Base-by-base conservation (phyloP, 2,329 filamentous ascomycete genomes). In the Metarhizium rileyi region DNA sequence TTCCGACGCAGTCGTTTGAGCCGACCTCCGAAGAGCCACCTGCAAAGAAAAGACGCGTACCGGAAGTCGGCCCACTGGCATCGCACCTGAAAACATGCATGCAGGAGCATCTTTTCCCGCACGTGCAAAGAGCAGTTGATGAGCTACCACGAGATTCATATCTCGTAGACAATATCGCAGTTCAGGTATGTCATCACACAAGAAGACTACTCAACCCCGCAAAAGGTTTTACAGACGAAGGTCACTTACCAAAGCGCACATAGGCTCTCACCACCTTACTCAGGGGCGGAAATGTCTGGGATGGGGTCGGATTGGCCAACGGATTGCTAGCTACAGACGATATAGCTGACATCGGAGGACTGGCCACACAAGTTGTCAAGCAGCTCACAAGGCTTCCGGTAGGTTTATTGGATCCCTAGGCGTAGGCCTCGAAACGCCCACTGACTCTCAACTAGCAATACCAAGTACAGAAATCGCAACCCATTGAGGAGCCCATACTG, bases 101-200 rank as follows among this genome's bases (percentile, higher is more conserved):
- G 8, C 55, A 53, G 22, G 48, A 53, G 1, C 64, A 67, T 33
- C 59, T 70, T 2, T 50, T 66, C 4, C 67, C 68, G 1, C 59
- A 63, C 25, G 58, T 70, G 14, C 54, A 57, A 48, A 47, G 48
- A 12, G 59, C 57, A 0, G 47, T 68, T 14, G 28, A 52, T 2
- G 27, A 52, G n/a, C 46, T 71, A 1, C 53, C 62, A 1, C 23
- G 27, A 2, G 53, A 53, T 1, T 44, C 51, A 30, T 64, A 62
- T 12, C 55, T 55, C 6, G 43, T 60, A 8, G 48, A 63, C 14
- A 55, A 59, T 2, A 61, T 70, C 26, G 60, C 62, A 3, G 47
- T 59, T 23, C 54, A 59, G 56, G 67, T 69, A 62, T 26, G 44
- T 41, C 7, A 20, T 26, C 20, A 38, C 16, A n/a, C 5, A 16